Conservation (phyloP, 306 rosid species). For the Sicyos baderoa region DNA sequence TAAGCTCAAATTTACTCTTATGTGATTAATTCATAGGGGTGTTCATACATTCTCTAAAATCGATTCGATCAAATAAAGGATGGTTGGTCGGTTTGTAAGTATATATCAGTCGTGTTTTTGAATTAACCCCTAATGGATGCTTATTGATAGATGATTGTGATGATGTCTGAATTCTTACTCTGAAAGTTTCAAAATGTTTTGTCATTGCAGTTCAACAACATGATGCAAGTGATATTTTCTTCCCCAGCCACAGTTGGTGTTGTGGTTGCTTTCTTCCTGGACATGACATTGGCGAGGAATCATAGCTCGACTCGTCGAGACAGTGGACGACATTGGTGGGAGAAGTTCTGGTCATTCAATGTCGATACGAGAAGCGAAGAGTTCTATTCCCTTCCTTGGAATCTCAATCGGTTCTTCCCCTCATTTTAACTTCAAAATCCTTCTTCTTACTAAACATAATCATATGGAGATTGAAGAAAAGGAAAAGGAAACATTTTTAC, state of each 20-base stretch:
- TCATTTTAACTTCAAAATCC: constrained; percentile 35
- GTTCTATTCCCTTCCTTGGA: constrained; percentile 58
- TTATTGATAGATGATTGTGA: neutral
- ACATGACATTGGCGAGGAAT: constrained; percentile 33
- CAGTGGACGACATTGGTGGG: constrained; percentile 93
- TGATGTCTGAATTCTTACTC: neutral
- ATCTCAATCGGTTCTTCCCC: constrained; percentile 63
- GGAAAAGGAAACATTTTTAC: neutral
- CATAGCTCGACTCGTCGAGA: constrained; percentile 47
- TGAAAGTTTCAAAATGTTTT: neutral
- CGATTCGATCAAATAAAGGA: no score
- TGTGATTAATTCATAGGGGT: no score
- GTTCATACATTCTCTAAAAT: no score
- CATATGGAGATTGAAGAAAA: neutral
- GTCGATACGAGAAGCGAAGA: constrained; percentile 55
- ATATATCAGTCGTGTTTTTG: no score
- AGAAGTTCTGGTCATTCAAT: constrained; percentile 41
- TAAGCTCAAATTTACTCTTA: constrained; percentile 24
- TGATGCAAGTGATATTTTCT: constrained; percentile 62
- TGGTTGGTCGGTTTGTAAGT: no score
- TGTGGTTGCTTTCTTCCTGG: constrained; percentile 52
- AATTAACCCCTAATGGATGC: no score
- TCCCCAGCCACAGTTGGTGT: constrained; percentile 71
- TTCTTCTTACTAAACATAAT: neutral
- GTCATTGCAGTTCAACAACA: constrained; percentile 54